Conservation (phyloP, 805 yeast species). For the Candida patagonica region DNA sequence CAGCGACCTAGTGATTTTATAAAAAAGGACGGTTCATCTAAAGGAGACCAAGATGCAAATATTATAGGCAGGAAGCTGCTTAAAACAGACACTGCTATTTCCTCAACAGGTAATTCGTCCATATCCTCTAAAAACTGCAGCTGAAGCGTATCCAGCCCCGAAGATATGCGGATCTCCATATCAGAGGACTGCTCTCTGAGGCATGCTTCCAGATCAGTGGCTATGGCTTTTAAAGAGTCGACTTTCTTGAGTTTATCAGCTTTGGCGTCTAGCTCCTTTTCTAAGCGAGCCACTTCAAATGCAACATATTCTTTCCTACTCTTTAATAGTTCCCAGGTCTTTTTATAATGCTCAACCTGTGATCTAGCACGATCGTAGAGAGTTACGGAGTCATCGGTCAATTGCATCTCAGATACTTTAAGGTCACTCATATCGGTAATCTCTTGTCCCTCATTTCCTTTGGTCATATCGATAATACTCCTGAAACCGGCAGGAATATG, state of each 20-base stretch:
- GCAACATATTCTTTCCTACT: constrained; percentile 18
- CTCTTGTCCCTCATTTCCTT: constrained; percentile 5
- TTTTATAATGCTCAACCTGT: constrained; percentile 21
- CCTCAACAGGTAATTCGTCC: constrained; percentile 16
- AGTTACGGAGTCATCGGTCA: constrained; percentile 5
- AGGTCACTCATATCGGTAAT: constrained; percentile 5
- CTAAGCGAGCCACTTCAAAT: constrained; percentile 13
- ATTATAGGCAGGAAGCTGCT: constrained; percentile 11
- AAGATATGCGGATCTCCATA: no score
- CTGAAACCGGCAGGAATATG: constrained; percentile 21
- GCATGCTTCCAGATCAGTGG: constrained; percentile 10
- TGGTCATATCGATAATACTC: constrained; percentile 21
- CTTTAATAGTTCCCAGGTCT: constrained; percentile 21
- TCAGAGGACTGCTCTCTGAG: no score
- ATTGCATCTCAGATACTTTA: constrained; percentile 1
- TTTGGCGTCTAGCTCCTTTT: constrained; percentile 15
- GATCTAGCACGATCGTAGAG: constrained; percentile 10
- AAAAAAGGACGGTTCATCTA: constrained; percentile 26
- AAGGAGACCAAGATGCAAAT: constrained; percentile 33
- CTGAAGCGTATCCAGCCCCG: constrained; percentile 21
- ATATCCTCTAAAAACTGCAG: constrained; percentile 14
- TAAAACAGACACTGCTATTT: constrained; percentile 20
- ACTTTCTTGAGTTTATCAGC: constrained; percentile 21
- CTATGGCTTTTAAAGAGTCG: constrained; percentile 30
- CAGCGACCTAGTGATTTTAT: constrained; percentile 26